Conservation (phyloP, 352 stramenopile genomes). For the Thraustotheca clavata region DNA sequence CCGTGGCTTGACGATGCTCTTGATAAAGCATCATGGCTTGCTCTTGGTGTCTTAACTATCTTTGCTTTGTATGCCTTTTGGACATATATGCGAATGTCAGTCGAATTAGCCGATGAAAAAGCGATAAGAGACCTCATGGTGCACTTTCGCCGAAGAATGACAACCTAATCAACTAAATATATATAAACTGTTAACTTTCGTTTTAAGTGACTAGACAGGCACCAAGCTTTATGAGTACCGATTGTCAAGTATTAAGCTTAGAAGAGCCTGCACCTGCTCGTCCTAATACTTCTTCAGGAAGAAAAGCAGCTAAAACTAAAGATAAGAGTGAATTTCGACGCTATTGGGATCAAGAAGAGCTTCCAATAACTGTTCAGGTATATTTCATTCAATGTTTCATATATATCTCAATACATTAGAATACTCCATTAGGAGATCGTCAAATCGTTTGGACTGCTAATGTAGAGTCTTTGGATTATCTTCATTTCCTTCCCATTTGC, state of each 20-base stretch:
- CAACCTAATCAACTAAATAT: neutral
- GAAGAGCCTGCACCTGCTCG: slow-evolving; percentile 26
- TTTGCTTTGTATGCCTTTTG: neutral
- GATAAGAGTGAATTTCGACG: slow-evolving; percentile 57
- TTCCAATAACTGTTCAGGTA: slow-evolving; percentile 46
- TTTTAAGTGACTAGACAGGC: neutral
- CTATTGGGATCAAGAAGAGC: slow-evolving; percentile 54
- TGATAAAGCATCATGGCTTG: neutral
- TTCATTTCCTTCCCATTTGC: slow-evolving; percentile 64
- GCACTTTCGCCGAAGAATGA: neutral
- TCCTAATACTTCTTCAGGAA: slow-evolving; percentile 39
- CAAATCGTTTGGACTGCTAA: slow-evolving; percentile 49
- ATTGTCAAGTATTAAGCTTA: slow-evolving; percentile 49
- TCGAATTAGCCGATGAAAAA: neutral
- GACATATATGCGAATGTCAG: neutral
- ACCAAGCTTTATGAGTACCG: too few relatives aligned
- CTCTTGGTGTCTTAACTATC: neutral
- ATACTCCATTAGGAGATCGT: slow-evolving; percentile 27
- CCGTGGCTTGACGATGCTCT: neutral
- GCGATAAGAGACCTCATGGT: neutral
- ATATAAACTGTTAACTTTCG: neutral
- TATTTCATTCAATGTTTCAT: neutral
- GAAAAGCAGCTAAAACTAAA: slow-evolving; percentile 41
- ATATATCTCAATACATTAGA: slow-evolving; percentile 19
- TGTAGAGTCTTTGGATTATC: slow-evolving; percentile 51